Conservation (phyloP, 2,329 filamentous ascomycete species). For the Metarhizium guizhouense region DNA sequence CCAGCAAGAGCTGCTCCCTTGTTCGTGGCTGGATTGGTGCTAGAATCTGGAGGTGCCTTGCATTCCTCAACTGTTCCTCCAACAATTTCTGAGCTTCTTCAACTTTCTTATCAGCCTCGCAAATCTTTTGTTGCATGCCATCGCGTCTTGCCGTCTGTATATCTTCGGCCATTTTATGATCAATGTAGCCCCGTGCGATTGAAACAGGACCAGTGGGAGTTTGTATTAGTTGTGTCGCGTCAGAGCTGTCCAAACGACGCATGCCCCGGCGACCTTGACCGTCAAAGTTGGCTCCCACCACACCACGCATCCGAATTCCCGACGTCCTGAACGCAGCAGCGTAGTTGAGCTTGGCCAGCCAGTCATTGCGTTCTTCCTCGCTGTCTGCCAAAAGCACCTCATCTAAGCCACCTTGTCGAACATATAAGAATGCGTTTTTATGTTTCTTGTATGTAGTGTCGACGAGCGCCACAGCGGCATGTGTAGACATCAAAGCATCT, state of each 20-base stretch:
- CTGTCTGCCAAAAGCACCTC: conserved; percentile 87
- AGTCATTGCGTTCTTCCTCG: conserved; percentile 90
- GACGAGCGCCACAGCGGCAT: conserved; percentile 80
- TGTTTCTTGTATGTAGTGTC: conserved; percentile 88
- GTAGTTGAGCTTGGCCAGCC: conserved; percentile 93
- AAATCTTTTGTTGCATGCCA: conserved; percentile 75
- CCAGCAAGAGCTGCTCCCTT: conserved; percentile 74
- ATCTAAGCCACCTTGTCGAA: conserved; percentile 77
- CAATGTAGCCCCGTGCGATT: conserved; percentile 63
- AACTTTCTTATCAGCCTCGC: conserved; percentile 73
- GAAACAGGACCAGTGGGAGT: conserved; percentile 66
- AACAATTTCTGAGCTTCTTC: conserved; percentile 65
- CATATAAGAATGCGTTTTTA: conserved; percentile 89
- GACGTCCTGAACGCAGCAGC: conserved; percentile 89
- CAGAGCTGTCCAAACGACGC: conserved; percentile 58
- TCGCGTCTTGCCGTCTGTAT: conserved; percentile 75
- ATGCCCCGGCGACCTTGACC: conserved; percentile 68
- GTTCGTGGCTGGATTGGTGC: conserved; percentile 89
- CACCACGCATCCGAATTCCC: conserved; percentile 81
- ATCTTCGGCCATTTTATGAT: conserved; percentile 76
- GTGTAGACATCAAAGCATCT: conserved; percentile 85
- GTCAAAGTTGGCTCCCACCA: conserved; percentile 77
- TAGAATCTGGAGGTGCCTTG: conserved; percentile 78
- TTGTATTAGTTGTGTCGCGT: conserved; percentile 50
- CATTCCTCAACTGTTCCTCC: conserved; percentile 77